These are phyloP conservation scores for Trichoderma lentiforme DNA, from an alignment of 2,329 filamentous ascomycete species.

Conservation along the genomic window DNA sequence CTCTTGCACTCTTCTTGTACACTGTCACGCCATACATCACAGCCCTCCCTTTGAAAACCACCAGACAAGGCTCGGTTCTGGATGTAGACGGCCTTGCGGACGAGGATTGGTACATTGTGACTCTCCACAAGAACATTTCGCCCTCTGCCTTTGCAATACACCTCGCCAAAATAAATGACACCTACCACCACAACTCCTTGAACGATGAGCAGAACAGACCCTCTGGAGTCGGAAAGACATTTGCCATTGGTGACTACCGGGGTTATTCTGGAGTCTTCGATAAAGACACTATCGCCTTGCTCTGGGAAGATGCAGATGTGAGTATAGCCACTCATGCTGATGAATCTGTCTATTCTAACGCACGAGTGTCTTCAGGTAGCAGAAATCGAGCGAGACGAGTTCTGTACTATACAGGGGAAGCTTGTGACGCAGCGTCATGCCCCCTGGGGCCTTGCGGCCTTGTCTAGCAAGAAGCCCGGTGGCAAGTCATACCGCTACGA, in stretches of 20 bases:
- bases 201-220: slow-evolving; percentile 18
- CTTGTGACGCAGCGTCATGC: slow-evolving; percentile 33
- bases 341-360: not conserved
- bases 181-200: not conserved
- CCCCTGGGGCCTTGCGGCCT: slow-evolving; percentile 44
- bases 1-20: slow-evolving; percentile 21
- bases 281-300: slow-evolving; percentile 37
- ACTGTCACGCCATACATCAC: slow-evolving; percentile 8
- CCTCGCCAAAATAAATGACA: slow-evolving; percentile 25
- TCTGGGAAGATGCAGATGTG: slow-evolving; percentile 34
- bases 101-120: slow-evolving; percentile 45
- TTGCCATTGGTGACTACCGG: slow-evolving; percentile 33
- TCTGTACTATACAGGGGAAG: slow-evolving; percentile 17
- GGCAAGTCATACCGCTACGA: slow-evolving; percentile 41
- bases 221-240: slow-evolving; percentile 31
- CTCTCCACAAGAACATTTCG: slow-evolving; percentile 37
- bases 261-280: slow-evolving; percentile 45
- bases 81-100: slow-evolving; percentile 28
- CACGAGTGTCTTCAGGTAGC: not conserved
- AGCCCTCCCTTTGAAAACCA: slow-evolving; percentile 13
- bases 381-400: not conserved
- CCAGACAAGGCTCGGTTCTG: not conserved
- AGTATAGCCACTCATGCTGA: slow-evolving; percentile 16
- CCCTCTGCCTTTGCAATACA: slow-evolving; percentile 34
- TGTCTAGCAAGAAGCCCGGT: slow-evolving; percentile 40